phyloP scores from a whole-genome alignment of 305 asterid genomes.

The Fraxinus sp. region DNA sequence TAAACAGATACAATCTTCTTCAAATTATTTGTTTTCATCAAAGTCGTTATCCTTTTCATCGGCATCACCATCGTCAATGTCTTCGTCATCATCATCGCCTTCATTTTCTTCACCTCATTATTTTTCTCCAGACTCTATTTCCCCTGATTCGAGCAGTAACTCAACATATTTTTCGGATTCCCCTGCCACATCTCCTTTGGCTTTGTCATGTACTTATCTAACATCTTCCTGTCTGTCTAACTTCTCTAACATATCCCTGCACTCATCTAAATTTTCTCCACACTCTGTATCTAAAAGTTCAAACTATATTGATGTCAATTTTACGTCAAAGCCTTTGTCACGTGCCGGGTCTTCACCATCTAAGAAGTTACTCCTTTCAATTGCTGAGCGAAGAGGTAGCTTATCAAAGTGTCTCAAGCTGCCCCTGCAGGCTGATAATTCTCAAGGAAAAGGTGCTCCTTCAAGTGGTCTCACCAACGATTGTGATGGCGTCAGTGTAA shows the following conservation, averaged over 20 bases:
- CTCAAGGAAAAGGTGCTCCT: conserved; percentile 26
- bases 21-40: conserved; percentile 29
- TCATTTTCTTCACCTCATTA: conserved; percentile 55
- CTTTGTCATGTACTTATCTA: conserved; percentile 28
- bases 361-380: conserved; percentile 34
- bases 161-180: conserved; percentile 41
- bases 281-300: conserved; percentile 47
- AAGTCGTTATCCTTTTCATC: conserved; percentile 26
- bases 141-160: conserved; percentile 40
- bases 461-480: conserved; percentile 20
- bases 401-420: conserved; percentile 37
- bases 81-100: conserved; percentile 27
- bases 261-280: conserved; percentile 43
- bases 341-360: conserved; percentile 31
- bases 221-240: conserved; percentile 34
- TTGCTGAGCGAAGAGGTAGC: conserved; percentile 46
- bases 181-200: conserved; percentile 41
- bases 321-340: conserved; percentile 40
- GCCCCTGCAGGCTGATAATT: conserved; percentile 33
- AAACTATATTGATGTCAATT: conserved; percentile 50
- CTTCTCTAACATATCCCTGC: conserved; percentile 27
- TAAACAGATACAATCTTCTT: conserved; percentile 20
- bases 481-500: conserved; percentile 13
- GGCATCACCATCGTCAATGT: conserved; percentile 27
- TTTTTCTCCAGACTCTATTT: conserved; percentile 48